phyloP scores from a whole-genome alignment of 1,284 basidiomycete species.

The Bjerkandera adusta region DNA sequence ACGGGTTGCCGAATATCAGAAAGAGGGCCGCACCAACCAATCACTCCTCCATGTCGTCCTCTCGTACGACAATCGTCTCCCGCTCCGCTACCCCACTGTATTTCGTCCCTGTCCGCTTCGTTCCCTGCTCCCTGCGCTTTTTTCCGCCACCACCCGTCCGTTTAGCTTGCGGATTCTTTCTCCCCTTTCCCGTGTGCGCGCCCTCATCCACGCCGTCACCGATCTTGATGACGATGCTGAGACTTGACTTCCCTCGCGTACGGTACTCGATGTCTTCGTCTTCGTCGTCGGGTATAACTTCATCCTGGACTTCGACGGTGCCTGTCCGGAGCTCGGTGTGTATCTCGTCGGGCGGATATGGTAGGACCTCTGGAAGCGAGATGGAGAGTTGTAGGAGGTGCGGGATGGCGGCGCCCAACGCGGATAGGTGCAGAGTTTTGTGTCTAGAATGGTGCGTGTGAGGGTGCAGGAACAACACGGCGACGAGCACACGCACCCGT shows the following conservation, averaged over 20 bases:
- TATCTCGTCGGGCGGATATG: conserved; percentile 65
- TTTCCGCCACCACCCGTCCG: conserved; percentile 8
- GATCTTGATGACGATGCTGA: conserved; percentile 59
- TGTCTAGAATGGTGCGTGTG: conserved; percentile 45
- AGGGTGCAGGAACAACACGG: not conserved
- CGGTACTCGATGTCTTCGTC: conserved; percentile 67
- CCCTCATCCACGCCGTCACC: conserved; percentile 51
- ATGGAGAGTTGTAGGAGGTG: conserved; percentile 72
- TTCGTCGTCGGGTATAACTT: conserved; percentile 73
- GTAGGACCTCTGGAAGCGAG: conserved; percentile 74
- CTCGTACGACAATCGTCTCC: conserved; percentile 32
- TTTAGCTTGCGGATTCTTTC: conserved; percentile 21
- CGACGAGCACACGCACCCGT: conserved; percentile 55
- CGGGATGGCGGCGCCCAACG: conserved; percentile 87
- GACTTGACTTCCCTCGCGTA: conserved; percentile 66
- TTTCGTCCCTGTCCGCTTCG: not conserved
- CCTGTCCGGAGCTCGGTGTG: conserved; percentile 70
- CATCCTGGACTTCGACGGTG: conserved; percentile 77
- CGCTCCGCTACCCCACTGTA: conserved; percentile 11
- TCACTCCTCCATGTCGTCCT: conserved; percentile 31
- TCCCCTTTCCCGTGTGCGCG: conserved; percentile 23
- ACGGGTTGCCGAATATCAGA: not conserved
- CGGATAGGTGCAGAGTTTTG: conserved; percentile 73
- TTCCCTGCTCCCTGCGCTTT: conserved; percentile 17
- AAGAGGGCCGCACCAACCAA: conserved; percentile 3